Percentiles rank a stretch among this genome's conserved stretches.
These are phyloP conservation scores for Heliocybe sulcata DNA, from an alignment of 1,284 basidiomycete species.

Conservation along the genomic window DNA sequence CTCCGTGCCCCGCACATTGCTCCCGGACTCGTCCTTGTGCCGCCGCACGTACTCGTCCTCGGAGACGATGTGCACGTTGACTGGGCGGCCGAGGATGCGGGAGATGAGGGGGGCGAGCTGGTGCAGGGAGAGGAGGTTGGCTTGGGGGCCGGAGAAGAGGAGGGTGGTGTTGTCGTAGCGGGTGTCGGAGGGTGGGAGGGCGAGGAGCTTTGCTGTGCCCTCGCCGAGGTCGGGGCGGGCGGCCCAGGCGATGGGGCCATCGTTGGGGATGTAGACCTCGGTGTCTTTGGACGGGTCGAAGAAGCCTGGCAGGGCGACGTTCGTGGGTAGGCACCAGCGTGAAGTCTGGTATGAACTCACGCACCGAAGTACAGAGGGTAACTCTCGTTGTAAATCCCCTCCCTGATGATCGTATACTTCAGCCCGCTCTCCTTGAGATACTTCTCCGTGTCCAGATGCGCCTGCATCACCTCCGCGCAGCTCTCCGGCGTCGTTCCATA, in stretches of 20 bases:
- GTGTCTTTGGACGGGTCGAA: conserved; percentile 4
- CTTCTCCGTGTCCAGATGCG: conserved; percentile 28
- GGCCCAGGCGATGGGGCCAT: conserved; percentile 25
- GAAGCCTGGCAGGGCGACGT: conserved; percentile 7
- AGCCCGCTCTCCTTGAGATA: conserved; percentile 27
- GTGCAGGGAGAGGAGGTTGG: conserved; percentile 15
- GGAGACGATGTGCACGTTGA: conserved; percentile 16
- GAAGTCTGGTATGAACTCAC: conserved; percentile 13
- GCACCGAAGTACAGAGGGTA: conserved; percentile 27
- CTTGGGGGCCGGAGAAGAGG: conserved; percentile 19
- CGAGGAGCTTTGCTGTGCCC: conserved; percentile 24
- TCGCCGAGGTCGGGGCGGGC: conserved; percentile 24
- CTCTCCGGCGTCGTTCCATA: conserved; percentile 13
- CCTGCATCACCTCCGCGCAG: conserved; percentile 26
- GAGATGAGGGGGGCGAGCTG: conserved; percentile 17
- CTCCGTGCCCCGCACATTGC: conserved; percentile 15
- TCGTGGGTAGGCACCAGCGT: too few species aligned
- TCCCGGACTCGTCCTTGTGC: conserved; percentile 11
- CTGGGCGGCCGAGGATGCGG: conserved; percentile 11
- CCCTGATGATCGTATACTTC: conserved; percentile 27
- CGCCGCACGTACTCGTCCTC: conserved; percentile 20
- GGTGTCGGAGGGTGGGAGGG: conserved; percentile 13
- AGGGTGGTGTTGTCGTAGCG: conserved; percentile 20
- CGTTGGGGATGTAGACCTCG: conserved; percentile 10
- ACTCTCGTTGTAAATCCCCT: conserved; percentile 32